These are phyloP conservation scores for Talaromyces stipitatus DNA, from an alignment of 495 filamentous ascomycete genomes.

Conservation along the genomic window DNA sequence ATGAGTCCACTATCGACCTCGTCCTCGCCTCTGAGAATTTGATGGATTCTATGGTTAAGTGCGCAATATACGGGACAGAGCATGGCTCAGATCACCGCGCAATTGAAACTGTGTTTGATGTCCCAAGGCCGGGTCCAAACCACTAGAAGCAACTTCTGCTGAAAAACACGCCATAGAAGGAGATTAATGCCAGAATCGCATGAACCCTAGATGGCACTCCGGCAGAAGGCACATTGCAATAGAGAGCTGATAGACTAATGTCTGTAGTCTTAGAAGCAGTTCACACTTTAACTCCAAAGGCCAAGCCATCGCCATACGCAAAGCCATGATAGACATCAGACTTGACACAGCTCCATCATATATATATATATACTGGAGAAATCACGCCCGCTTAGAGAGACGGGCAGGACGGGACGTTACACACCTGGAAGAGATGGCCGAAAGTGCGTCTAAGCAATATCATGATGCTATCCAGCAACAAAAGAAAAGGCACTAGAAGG, in stretches of 20 bases:
- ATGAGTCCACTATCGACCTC: conserved; percentile 21
- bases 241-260: background rate
- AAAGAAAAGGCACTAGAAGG: background rate
- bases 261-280: background rate
- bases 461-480: background rate
- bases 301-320: background rate
- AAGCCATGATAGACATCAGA: background rate
- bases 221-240: background rate
- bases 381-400: background rate
- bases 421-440: background rate
- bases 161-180: conserved; percentile 23
- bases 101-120: conserved; percentile 21
- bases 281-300: background rate
- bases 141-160: conserved; percentile 16
- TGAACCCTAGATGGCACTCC: background rate
- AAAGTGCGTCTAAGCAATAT: background rate
- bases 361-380: background rate
- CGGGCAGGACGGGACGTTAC: background rate
- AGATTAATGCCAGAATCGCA: conserved; percentile 14
- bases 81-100: conserved; percentile 26
- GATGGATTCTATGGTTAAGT: conserved; percentile 15
- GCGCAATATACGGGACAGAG: conserved; percentile 17
- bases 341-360: background rate
- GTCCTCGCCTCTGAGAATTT: conserved; percentile 16
- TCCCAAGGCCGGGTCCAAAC: conserved; percentile 5